phyloP scores from a whole-genome alignment of 2,329 filamentous ascomycete genomes.

The Lojkania enalia region DNA sequence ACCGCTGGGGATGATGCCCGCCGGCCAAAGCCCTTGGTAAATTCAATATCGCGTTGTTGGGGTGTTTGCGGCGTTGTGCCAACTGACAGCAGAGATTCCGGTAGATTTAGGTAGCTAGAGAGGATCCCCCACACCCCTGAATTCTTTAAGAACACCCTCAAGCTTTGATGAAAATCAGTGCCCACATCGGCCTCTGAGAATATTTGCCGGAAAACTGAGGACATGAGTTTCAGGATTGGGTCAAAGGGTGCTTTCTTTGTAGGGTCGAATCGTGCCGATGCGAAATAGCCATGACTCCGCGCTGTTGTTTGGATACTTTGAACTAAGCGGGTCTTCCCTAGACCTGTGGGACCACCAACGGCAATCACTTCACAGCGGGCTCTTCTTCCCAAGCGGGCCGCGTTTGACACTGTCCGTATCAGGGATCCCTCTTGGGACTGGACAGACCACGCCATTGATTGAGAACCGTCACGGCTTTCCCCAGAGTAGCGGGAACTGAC shows the following conservation, averaged over 20 bases:
- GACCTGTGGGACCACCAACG: constrained; percentile 59
- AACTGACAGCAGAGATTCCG: constrained; percentile 63
- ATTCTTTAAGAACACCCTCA: constrained; percentile 59
- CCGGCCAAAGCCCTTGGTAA: constrained; percentile 16
- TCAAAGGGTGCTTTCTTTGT: constrained; percentile 64
- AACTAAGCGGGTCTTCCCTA: constrained; percentile 64
- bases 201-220: constrained; percentile 64
- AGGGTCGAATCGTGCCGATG: constrained; percentile 63
- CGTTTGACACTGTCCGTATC: constrained; percentile 35
- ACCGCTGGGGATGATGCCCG: constrained; percentile 40
- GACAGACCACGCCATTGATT: constrained; percentile 28
- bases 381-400: constrained; percentile 54
- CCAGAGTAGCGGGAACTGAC: constrained; percentile 15
- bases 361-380: constrained; percentile 64
- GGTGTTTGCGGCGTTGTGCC: constrained; percentile 24
- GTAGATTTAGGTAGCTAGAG: constrained; percentile 62
- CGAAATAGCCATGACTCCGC: constrained; percentile 63
- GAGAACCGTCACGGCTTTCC: constrained; percentile 29
- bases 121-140: constrained; percentile 59
- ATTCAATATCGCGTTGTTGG: constrained; percentile 28
- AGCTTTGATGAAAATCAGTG: constrained; percentile 63
- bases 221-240: constrained; percentile 62
- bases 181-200: constrained; percentile 66
- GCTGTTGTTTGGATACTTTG: constrained; percentile 61
- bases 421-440: constrained; percentile 31